Percentiles rank a stretch among this genome's conserved stretches.
Evolutionary conservation across 139 green algal species (phyloP).

Genomic region (Desmodesmus armatus): DNA sequence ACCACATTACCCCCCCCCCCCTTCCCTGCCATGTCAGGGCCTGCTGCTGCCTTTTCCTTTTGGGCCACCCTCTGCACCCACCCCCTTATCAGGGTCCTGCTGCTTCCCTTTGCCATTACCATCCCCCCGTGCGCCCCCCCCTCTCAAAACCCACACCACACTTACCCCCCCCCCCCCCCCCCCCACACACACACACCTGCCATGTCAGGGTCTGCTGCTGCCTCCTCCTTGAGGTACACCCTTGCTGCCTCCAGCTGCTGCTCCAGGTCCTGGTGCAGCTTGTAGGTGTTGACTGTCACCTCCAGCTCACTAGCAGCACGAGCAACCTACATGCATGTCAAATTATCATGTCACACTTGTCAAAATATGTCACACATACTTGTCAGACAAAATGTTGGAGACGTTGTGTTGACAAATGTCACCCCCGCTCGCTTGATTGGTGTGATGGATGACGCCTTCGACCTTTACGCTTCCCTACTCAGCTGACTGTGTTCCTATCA

Average conservation of each 20-base stretch:
- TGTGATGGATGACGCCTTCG: too few relatives aligned
- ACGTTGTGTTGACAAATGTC: too few relatives aligned
- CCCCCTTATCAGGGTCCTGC: constrained; percentile 68
- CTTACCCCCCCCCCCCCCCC: background rate
- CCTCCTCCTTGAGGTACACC: constrained; percentile 74
- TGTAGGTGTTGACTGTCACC: constrained; percentile 68
- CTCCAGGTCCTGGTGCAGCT: constrained; percentile 70
- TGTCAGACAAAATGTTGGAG: too few relatives aligned
- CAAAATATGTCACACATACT: too few relatives aligned
- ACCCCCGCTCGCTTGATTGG: too few relatives aligned
- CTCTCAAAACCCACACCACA: background rate
- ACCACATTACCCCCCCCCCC: background rate
- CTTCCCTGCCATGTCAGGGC: constrained; percentile 50
- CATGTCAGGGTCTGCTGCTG: constrained; percentile 48
- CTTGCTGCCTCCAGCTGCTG: constrained; percentile 74
- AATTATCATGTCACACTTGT: too few relatives aligned
- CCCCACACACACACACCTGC: constrained; percentile 21
- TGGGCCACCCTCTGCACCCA: constrained; percentile 77
- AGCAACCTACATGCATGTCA: constrained; percentile 72
- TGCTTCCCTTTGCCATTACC: too few relatives aligned
- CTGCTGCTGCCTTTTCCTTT: constrained; percentile 59
- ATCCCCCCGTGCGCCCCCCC: too few relatives aligned
- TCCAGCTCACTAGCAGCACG: constrained; percentile 83
- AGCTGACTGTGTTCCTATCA: too few relatives aligned
- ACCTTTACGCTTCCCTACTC: too few relatives aligned